Conservation (phyloP, 169 alveolate species). For the Amoebophrya sp. region DNA sequence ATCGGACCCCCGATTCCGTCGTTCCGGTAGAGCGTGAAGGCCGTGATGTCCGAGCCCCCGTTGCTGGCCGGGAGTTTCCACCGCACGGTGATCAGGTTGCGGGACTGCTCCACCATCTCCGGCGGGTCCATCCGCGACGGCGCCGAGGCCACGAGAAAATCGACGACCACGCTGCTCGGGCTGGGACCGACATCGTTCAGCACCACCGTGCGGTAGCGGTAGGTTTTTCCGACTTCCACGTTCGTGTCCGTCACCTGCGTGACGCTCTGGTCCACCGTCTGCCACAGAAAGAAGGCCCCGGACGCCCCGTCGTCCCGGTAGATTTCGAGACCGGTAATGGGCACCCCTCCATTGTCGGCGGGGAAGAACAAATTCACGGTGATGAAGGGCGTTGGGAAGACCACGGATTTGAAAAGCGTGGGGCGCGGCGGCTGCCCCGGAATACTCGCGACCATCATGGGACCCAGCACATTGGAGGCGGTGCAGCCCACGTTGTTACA, state of each 20-base stretch:
- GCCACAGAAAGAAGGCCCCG: background rate
- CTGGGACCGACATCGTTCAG: slow-evolving; percentile 25
- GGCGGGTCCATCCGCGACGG: background rate
- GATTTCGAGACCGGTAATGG: background rate
- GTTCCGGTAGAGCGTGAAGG: slow-evolving; percentile 19
- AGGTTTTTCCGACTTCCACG: background rate
- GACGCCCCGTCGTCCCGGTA: slow-evolving; percentile 30
- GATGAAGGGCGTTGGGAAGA: background rate
- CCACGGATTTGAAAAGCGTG: background rate
- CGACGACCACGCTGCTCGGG: slow-evolving; percentile 23
- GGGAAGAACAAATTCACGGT: background rate
- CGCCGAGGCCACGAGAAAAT: slow-evolving; percentile 19
- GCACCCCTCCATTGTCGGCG: slow-evolving; percentile 29
- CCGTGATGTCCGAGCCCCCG: background rate
- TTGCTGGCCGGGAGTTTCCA: background rate
- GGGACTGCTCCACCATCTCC: background rate
- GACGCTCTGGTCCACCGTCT: background rate
- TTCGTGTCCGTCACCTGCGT: background rate
- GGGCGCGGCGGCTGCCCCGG: background rate
- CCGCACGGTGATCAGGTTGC: background rate
- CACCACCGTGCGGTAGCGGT: slow-evolving; percentile 28
- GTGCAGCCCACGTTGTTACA: background rate
- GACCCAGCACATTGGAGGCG: background rate
- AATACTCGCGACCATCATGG: background rate
- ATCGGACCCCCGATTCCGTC: slow-evolving; percentile 9